Evolutionary conservation across 2,329 filamentous ascomycete species (phyloP), one percentile per base, ranked within the genome.

Genomic region (Pestalotiopsis sp.): DNA sequence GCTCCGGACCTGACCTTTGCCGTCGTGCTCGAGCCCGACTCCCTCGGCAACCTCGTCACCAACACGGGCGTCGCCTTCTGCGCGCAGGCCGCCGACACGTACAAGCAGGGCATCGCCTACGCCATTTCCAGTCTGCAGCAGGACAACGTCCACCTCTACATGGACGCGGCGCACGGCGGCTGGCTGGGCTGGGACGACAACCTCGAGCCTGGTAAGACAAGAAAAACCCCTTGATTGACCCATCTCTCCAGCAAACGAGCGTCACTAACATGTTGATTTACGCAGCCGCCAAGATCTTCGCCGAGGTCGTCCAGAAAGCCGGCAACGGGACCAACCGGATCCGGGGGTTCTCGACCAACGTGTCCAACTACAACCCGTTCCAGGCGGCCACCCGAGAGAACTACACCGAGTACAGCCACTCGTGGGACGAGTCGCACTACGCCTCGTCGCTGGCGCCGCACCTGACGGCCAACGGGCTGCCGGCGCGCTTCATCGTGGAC

Each of bases 341-440:
- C 74, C 80, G 82, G 23, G 83, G 83, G 23, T 82, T 83, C 70
- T 75, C 80, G 2, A 84, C 81, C 73, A 83, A 84, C 73, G 81
- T 84, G 58, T 83, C 81, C 67, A 84, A 84, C 79, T 81, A 76
- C 74, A 81, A 82, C 73, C 78, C 79, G 4, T 84, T 81, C 77
- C 74, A 79, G 71, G 79, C 81, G 41, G 74, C 71, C 61, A 73
- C 76, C 1, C 80, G 79, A 49, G 80, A 81, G 69, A 79, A 81
- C 75, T 83, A 79, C 75, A 82, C 81, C 36, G 78, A 82, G 72
- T 81, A 74, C 68, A 80, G 76, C 73, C 74, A 77, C 67, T 80
- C 80, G 23, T 83, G 74, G 69, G 82, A 84, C 70, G 83, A 84
- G 75, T 75, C 72, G 25, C 74, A 81, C 77, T 84, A 83, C 72